phyloP scores from a whole-genome alignment of 495 filamentous ascomycete species.

The Penicillium crystallinum region DNA sequence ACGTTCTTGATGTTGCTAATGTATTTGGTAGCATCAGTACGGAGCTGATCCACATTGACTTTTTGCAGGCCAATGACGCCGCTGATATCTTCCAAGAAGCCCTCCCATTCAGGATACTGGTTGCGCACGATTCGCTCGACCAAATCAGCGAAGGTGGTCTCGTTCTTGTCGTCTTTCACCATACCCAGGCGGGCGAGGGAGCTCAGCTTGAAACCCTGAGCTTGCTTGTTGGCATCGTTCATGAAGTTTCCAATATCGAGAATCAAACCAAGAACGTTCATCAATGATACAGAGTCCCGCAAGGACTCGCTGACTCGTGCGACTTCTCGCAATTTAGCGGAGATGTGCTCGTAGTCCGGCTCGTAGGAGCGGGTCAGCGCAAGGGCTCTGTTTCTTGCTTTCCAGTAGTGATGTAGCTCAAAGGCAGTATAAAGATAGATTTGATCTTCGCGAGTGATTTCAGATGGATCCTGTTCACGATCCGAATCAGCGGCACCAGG shows the following conservation, averaged over 20 bases:
- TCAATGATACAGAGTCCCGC: conserved; percentile 82
- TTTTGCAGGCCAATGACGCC: conserved; percentile 83
- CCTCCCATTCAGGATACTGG: conserved; percentile 94
- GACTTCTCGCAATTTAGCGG: conserved; percentile 71
- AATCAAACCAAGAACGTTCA: conserved; percentile 94
- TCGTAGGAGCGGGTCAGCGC: conserved; percentile 81
- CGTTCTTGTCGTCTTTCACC: conserved; percentile 99
- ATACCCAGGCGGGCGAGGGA: conserved; percentile 91
- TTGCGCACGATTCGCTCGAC: conserved; percentile 96
- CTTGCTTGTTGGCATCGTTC: conserved; percentile 99
- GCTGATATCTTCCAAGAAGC: conserved; percentile 77
- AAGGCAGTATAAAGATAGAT: conserved; percentile 90
- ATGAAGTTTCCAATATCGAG: conserved; percentile 98
- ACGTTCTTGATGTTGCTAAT: conserved; percentile 93
- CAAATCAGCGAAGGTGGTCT: conserved; percentile 90
- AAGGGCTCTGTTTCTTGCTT: conserved; percentile 89
- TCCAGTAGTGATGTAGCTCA: conserved; percentile 98
- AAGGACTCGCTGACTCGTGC: conserved; percentile 83
- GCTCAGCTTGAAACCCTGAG: conserved; percentile 93
- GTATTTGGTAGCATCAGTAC: conserved; percentile 84
- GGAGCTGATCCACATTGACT: conserved; percentile 89
- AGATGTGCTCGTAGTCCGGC: conserved; percentile 85
- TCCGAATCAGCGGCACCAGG: conserved; percentile 72
- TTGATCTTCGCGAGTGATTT: conserved; percentile 92
- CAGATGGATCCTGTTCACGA: conserved; percentile 79